A percentile compares a stretch with the other conserved stretches of the same genome.
Evolutionary conservation across 768 basidiomycete genomes (phyloP).

Genomic region (Asterophora parasitica): DNA sequence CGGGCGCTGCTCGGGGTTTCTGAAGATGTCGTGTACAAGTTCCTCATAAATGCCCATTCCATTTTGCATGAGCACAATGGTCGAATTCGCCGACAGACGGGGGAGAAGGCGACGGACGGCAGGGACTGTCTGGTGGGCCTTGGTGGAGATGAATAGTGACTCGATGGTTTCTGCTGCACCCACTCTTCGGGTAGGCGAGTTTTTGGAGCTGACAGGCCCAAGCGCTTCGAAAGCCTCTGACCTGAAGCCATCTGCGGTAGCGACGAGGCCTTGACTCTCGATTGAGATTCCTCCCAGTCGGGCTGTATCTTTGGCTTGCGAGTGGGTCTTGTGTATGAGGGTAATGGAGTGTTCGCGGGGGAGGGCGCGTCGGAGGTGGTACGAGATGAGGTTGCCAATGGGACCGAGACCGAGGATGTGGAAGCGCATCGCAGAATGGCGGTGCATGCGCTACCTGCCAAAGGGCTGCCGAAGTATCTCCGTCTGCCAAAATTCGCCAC

Average conservation of each 20-base stretch:
- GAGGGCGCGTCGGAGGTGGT: conserved; percentile 66
- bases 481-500: not conserved
- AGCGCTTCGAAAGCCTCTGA: conserved; percentile 41
- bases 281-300: conserved; percentile 38
- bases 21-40: conserved; percentile 63
- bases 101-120: conserved; percentile 57
- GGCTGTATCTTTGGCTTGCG: conserved; percentile 31
- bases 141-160: conserved; percentile 79
- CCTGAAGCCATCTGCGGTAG: conserved; percentile 39
- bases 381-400: conserved; percentile 77
- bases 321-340: conserved; percentile 58
- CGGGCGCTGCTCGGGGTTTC: conserved; percentile 67
- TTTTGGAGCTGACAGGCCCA: not conserved
- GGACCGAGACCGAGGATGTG: conserved; percentile 79
- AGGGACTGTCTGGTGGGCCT: conserved; percentile 59
- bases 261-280: conserved; percentile 43
- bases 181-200: conserved; percentile 2
- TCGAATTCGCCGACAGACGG: conserved; percentile 61
- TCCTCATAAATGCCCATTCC: conserved; percentile 91
- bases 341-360: conserved; percentile 50
- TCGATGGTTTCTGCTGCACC: conserved; percentile 43
- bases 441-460: conserved; percentile 6
- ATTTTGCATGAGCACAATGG: conserved; percentile 91
- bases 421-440: conserved; percentile 50
- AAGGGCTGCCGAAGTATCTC: too few relatives aligned